These are phyloP conservation scores for Phytophthora rubi DNA, from an alignment of 352 stramenopile genomes.

Conservation along the genomic window DNA sequence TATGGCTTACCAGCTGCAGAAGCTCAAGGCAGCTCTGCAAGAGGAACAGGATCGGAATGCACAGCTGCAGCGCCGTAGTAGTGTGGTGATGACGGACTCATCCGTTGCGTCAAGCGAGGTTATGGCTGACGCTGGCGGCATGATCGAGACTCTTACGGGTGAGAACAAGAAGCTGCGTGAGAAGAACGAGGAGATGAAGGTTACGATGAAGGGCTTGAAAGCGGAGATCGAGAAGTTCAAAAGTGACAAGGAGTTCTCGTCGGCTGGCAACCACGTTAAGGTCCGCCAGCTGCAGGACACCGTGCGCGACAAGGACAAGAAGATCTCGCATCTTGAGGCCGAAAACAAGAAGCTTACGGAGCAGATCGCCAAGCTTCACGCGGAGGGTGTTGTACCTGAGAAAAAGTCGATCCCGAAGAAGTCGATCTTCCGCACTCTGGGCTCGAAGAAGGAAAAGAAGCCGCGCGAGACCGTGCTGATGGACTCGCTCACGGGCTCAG, in stretches of 20 bases:
- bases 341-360: conserved; percentile 84
- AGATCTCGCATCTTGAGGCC: conserved; percentile 64
- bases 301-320: conserved; percentile 79
- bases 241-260: conserved; percentile 81
- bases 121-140: conserved; percentile 81
- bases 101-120: conserved; percentile 59
- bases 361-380: conserved; percentile 59
- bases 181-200: conserved; percentile 82
- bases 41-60: conserved; percentile 85
- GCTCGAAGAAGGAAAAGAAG: conserved; percentile 84
- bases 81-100: conserved; percentile 42
- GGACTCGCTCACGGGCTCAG: conserved; percentile 79
- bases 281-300: conserved; percentile 77
- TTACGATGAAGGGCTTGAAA: conserved; percentile 64
- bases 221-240: conserved; percentile 77
- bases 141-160: conserved; percentile 85
- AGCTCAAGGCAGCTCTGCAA: conserved; percentile 78
- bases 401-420: conserved; percentile 72
- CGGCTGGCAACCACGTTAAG: conserved; percentile 76
- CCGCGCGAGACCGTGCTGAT: conserved; percentile 60
- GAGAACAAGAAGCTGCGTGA: conserved; percentile 82
- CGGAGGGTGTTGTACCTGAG: conserved; percentile 40
- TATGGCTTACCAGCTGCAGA: conserved; percentile 86
- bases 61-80: conserved; percentile 66
- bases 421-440: conserved; percentile 85